A percentile compares a stretch with the other conserved stretches of the same genome.
These are phyloP conservation scores for Suillus brevipes DNA, from an alignment of 768 basidiomycete genomes.

Conservation along the genomic window DNA sequence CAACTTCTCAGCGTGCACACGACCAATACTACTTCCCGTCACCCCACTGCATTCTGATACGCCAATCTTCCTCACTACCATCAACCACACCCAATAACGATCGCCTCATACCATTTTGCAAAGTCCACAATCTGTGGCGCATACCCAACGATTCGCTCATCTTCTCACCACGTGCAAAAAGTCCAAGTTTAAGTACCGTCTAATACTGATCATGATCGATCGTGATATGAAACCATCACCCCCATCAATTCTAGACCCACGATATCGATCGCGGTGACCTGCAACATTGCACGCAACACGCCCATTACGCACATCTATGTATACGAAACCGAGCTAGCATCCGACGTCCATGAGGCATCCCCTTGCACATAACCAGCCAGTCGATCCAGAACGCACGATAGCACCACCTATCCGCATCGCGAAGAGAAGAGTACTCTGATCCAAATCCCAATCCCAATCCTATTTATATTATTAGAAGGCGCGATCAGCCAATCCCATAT, in stretches of 20 bases:
- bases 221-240: not conserved
- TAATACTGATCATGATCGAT: not conserved
- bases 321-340: not conserved
- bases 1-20: not conserved
- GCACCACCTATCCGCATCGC: not conserved
- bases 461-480: not conserved
- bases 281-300: not conserved
- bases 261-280: not conserved
- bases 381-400: not conserved
- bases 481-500: not conserved
- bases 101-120: not conserved
- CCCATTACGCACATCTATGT: not conserved
- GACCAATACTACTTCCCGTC: not conserved
- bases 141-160: not conserved
- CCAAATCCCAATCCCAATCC: not conserved
- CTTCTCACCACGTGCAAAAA: not conserved
- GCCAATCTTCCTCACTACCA: not conserved
- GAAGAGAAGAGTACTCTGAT: not conserved
- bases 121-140: not conserved
- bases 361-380: not conserved
- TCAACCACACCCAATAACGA: not conserved
- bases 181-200: not conserved
- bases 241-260: not conserved
- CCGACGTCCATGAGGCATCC: not conserved
- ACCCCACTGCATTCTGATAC: not conserved